These are phyloP conservation scores for Cladophialophora chaetospira DNA, from an alignment of 2,329 filamentous ascomycete genomes.

Conservation along the genomic window DNA sequence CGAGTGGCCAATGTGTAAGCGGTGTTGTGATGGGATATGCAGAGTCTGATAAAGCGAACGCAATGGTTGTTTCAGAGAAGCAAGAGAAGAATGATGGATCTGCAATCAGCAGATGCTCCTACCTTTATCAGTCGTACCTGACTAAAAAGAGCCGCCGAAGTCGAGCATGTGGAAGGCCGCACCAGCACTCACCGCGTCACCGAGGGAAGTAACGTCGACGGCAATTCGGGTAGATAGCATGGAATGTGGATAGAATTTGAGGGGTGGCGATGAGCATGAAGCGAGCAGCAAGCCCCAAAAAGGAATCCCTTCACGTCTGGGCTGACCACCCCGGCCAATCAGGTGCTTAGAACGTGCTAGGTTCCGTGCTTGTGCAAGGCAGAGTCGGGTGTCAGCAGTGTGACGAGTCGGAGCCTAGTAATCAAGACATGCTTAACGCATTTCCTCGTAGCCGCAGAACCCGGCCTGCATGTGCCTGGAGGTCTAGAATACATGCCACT, in stretches of 20 bases:
- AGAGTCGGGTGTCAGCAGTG: slow-evolving; percentile 8
- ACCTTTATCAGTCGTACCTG: neutral
- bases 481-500: neutral
- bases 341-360: neutral
- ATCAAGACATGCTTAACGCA: slow-evolving; percentile 16
- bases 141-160: neutral
- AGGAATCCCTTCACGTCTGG: neutral
- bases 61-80: neutral
- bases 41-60: too few species aligned
- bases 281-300: slow-evolving; percentile 1
- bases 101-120: neutral
- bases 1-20: neutral
- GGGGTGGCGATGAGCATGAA: slow-evolving; percentile 4
- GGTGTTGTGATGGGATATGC: neutral
- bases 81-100: neutral
- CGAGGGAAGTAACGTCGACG: neutral
- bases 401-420: slow-evolving; percentile 8
- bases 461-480: neutral
- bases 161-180: neutral
- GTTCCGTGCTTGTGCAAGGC: neutral
- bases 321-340: neutral
- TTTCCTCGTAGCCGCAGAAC: slow-evolving; percentile 1
- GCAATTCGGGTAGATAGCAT: slow-evolving; percentile 3
- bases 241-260: neutral
- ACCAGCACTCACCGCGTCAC: neutral